Conservation (phyloP, 2,329 filamentous ascomycete genomes). For the Botryotinia convoluta region DNA sequence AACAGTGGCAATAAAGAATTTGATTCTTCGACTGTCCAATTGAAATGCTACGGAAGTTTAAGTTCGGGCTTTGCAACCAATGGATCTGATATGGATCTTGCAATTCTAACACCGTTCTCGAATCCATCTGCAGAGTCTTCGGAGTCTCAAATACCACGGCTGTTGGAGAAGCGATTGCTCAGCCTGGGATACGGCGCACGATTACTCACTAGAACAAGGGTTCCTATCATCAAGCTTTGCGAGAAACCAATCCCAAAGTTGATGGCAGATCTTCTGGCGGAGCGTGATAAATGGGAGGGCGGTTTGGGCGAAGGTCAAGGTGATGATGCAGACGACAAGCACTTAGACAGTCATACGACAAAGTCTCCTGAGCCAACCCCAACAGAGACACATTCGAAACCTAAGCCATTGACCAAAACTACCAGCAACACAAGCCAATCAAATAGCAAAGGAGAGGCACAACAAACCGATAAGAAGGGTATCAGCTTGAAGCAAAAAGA, state of each 20-base stretch:
- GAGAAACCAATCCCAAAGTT: conserved; percentile 64
- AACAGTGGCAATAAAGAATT: conserved; percentile 46
- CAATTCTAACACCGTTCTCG: conserved; percentile 66
- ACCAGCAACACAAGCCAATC: not conserved
- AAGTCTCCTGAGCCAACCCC: conserved; percentile 5
- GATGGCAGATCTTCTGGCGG: conserved; percentile 57
- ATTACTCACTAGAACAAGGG: conserved; percentile 72
- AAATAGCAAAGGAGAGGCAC: not conserved
- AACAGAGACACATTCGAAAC: not conserved
- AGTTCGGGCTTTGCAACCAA: conserved; percentile 83
- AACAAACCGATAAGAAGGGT: not conserved
- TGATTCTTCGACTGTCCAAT: conserved; percentile 54
- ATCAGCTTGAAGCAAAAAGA: conserved; percentile 34
- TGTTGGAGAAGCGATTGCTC: conserved; percentile 73
- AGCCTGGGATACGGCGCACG: conserved; percentile 71
- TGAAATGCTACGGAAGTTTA: conserved; percentile 80
- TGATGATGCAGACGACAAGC: conserved; percentile 30
- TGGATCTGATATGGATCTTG: conserved; percentile 88
- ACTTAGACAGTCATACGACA: not conserved
- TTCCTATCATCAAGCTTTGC: conserved; percentile 87
- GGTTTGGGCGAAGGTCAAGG: conserved; percentile 40
- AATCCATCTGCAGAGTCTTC: conserved; percentile 50
- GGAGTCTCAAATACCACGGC: conserved; percentile 64
- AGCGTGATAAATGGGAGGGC: conserved; percentile 70
- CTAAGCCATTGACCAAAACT: not conserved